Conservation (phyloP, 75 land plant species). For the Cunninghamia lanceolata region DNA sequence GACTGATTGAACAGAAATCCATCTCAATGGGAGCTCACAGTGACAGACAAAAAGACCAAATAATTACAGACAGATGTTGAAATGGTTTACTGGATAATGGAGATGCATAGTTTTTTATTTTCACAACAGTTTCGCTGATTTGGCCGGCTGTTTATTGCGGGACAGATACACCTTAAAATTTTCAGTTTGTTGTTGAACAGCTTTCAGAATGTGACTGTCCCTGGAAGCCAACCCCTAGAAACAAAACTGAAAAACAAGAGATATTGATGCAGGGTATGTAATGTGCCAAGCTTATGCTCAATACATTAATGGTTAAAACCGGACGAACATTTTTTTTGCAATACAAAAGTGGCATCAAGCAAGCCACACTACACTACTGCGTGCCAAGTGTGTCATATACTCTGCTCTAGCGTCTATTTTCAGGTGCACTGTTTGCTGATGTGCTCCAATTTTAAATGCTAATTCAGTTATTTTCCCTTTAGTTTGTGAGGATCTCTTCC, state of each 20-base stretch:
- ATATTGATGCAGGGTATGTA: neutral
- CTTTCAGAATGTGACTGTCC: neutral
- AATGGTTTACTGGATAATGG: no score
- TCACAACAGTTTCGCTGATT: neutral
- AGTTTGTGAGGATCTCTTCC: neutral
- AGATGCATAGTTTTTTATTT: no score
- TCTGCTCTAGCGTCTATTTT: neutral
- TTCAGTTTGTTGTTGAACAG: neutral
- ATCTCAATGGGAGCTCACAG: neutral
- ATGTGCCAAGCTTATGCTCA: no score
- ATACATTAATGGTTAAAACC: no score
- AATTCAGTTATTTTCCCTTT: neutral
- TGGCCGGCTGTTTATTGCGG: neutral
- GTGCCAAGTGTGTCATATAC: no score
- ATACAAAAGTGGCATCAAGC: no score
- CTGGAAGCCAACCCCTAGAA: neutral
- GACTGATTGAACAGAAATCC: neutral
- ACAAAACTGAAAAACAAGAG: neutral
- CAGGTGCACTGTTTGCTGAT: neutral
- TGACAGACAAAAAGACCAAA: no score
- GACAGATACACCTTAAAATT: neutral
- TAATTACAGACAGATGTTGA: no score
- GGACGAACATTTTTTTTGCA: no score
- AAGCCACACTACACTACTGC: no score
- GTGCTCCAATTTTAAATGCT: neutral